Percentiles rank a stretch among this genome's conserved stretches.
Conservation (phyloP, 371 early-diverging fungal species). For the Mortierella sp. region DNA sequence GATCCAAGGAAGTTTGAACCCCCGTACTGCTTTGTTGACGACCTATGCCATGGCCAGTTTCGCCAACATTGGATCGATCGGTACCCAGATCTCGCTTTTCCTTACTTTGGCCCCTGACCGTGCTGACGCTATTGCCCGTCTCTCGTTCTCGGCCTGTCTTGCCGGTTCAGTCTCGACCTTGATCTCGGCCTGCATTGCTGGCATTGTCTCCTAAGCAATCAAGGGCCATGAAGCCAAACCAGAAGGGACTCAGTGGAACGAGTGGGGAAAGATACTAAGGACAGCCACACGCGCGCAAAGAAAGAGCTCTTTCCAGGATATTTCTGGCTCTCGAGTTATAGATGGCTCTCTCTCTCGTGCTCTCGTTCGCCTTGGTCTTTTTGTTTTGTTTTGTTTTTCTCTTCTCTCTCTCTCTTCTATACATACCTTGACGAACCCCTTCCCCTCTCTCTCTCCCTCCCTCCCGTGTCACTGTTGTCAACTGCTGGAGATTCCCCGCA, state of each 20-base stretch:
- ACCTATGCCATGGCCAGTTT: constrained; percentile 91
- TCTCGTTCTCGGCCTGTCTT: constrained; percentile 85
- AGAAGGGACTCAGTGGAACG: neutral
- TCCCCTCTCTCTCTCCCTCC: no score
- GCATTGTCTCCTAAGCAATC: constrained; percentile 68
- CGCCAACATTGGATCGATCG: constrained; percentile 89
- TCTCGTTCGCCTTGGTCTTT: no score
- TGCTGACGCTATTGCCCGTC: constrained; percentile 75
- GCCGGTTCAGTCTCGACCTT: constrained; percentile 86
- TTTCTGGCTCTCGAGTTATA: no score
- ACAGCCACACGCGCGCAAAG: no score
- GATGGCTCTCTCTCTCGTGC: no score
- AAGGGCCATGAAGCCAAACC: no score
- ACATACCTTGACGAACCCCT: neutral
- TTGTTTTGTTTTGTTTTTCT: neutral
- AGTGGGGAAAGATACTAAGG: neutral
- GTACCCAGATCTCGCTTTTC: constrained; percentile 86
- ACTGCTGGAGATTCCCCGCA: no score
- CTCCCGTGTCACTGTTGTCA: no score
- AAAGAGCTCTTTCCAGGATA: no score
- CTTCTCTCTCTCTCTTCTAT: neutral
- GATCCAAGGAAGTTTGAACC: constrained; percentile 44
- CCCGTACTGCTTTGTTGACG: constrained; percentile 64
- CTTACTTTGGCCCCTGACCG: constrained; percentile 87
- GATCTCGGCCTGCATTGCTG: constrained; percentile 88